Conservation (phyloP, 2,329 filamentous ascomycete genomes). For the Raffaelea arxii region DNA sequence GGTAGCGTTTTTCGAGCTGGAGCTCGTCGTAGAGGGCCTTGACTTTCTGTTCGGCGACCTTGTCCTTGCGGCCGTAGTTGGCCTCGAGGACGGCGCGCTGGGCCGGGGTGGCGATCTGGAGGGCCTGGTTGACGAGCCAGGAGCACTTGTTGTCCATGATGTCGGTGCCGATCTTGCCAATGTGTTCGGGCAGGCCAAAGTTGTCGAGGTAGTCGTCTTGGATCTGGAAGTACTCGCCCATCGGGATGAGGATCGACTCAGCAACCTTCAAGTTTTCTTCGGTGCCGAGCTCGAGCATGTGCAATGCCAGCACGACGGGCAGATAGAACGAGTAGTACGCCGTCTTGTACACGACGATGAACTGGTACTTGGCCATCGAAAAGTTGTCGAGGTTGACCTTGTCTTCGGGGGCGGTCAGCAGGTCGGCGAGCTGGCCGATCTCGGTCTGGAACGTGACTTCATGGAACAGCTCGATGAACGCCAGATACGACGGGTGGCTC, state of each 20-base stretch:
- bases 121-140: conserved; percentile 93
- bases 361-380: conserved; percentile 86
- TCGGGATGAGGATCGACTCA: conserved; percentile 85
- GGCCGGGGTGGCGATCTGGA: conserved; percentile 68
- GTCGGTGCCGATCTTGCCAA: conserved; percentile 98
- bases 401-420: conserved; percentile 93
- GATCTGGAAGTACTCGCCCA: conserved; percentile 98
- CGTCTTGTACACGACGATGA: conserved; percentile 99
- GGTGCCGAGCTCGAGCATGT: conserved; percentile 77
- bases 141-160: conserved; percentile 99
- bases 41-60: conserved; percentile 68
- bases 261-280: conserved; percentile 82
- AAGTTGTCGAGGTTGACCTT: conserved; percentile 90
- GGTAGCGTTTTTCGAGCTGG: conserved; percentile 71
- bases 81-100: conserved; percentile 82
- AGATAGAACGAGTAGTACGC: conserved; percentile 99
- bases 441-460: conserved; percentile 91
- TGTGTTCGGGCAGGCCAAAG: conserved; percentile 82
- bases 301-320: conserved; percentile 80
- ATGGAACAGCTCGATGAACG: conserved; percentile 93
- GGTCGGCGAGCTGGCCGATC: conserved; percentile 86
- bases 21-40: conserved; percentile 86
- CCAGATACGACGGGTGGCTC: conserved; percentile 75
- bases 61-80: conserved; percentile 91
- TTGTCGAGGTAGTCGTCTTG: conserved; percentile 99